A percentile compares a stretch with the other conserved stretches of the same genome.
phyloP scores from a whole-genome alignment of 345 rosid species.

The Psidium friedrichsthalianum region DNA sequence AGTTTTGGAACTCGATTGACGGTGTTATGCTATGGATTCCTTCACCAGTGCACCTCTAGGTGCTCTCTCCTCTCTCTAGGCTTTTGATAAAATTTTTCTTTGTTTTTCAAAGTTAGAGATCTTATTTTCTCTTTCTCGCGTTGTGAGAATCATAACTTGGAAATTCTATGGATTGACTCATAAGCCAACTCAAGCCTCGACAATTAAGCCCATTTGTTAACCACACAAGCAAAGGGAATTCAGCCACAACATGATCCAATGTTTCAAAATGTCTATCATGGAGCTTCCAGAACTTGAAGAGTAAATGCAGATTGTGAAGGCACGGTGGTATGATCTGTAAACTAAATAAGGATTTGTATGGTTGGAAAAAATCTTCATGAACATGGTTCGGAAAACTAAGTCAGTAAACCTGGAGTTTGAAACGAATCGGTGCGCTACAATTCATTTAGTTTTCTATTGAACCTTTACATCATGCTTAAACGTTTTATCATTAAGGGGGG shows the following conservation, averaged over 20 bases:
- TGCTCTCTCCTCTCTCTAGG: neutral
- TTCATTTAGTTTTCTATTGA: neutral
- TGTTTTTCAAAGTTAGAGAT: neutral
- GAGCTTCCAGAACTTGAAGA: neutral
- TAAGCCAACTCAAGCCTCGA: neutral
- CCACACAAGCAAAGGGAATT: neutral
- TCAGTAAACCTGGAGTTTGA: neutral
- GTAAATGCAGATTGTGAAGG: neutral
- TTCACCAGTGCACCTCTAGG: neutral
- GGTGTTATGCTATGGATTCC: neutral
- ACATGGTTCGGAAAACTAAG: neutral
- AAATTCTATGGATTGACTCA: neutral
- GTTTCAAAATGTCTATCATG: neutral
- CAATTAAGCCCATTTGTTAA: neutral
- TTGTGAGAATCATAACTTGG: neutral
- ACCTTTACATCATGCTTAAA: neutral
- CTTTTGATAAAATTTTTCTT: neutral
- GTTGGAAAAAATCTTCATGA: neutral
- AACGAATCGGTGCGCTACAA: neutral
- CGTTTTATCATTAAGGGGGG: neutral
- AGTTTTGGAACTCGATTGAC: neutral
- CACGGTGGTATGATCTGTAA: neutral
- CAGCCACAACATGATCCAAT: neutral
- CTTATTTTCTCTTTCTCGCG: neutral
- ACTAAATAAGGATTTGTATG: neutral